Percentiles rank a stretch among this genome's conserved stretches.
Evolutionary conservation across 2,329 filamentous ascomycete species (phyloP).

Genomic region (Pseudocercospora vitis): DNA sequence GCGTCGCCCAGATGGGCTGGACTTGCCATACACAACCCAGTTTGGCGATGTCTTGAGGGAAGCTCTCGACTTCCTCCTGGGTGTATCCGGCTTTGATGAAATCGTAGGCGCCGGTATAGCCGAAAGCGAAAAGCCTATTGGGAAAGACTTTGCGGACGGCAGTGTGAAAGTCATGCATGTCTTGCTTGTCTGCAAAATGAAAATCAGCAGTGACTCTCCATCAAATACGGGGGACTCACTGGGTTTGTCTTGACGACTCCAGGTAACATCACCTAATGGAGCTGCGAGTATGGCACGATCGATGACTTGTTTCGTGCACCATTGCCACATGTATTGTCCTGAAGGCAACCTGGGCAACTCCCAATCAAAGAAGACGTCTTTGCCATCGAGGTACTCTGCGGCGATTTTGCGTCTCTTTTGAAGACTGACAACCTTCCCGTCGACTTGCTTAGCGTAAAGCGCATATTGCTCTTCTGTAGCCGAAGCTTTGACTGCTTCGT

Average conservation of each 20-base stretch:
- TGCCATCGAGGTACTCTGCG: not conserved
- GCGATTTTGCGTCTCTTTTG: slow-evolving; percentile 10
- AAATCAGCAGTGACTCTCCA: not conserved
- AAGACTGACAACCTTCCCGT: slow-evolving; percentile 8
- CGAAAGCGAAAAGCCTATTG: slow-evolving; percentile 15
- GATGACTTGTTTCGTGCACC: slow-evolving; percentile 16
- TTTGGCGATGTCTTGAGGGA: slow-evolving; percentile 15
- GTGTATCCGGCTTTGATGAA: slow-evolving; percentile 13
- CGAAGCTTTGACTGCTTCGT: slow-evolving; percentile 7
- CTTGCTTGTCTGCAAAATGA: slow-evolving; percentile 9
- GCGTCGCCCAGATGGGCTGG: slow-evolving; percentile 18
- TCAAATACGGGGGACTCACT: not conserved
- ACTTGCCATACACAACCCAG: slow-evolving; percentile 16
- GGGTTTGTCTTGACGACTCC: slow-evolving; percentile 12
- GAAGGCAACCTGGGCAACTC: slow-evolving; percentile 11
- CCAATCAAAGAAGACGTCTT: slow-evolving; percentile 16
- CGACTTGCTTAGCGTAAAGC: slow-evolving; percentile 6
- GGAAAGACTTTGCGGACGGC: slow-evolving; percentile 14
- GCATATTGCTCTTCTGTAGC: slow-evolving; percentile 3
- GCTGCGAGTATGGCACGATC: slow-evolving; percentile 16
- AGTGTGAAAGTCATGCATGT: slow-evolving; percentile 18
- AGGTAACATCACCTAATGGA: slow-evolving; percentile 13
- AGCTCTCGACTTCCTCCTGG: slow-evolving; percentile 12
- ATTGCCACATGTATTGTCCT: slow-evolving; percentile 19
- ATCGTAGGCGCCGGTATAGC: slow-evolving; percentile 13